Conservation (phyloP, 495 filamentous ascomycete species). For the Penicillium bialowiezense region DNA sequence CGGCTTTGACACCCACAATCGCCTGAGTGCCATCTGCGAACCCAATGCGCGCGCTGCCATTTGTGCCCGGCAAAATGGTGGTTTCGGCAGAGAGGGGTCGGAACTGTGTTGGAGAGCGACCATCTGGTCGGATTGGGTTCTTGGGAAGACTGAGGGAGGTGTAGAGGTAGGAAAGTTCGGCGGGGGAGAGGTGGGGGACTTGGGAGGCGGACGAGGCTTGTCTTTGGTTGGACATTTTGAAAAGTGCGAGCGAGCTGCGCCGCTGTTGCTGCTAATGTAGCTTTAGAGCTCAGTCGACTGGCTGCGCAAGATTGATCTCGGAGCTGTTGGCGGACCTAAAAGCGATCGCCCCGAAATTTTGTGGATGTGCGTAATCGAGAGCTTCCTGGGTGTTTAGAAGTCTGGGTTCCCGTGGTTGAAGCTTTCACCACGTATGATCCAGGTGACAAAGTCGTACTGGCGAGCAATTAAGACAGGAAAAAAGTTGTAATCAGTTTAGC, state of each 20-base stretch:
- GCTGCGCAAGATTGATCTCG: background rate
- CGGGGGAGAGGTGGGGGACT: conserved; percentile 74
- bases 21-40: conserved; percentile 95
- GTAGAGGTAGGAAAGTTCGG: conserved; percentile 95
- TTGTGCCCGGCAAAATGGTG: conserved; percentile 81
- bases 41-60: conserved; percentile 88
- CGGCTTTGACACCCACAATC: conserved; percentile 90
- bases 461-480: conserved; percentile 14
- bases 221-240: conserved; percentile 38
- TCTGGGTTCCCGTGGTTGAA: background rate
- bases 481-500: conserved; percentile 9
- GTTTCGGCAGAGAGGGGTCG: conserved; percentile 86
- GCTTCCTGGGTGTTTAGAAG: background rate
- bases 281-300: background rate
- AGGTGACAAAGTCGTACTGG: background rate
- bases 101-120: conserved; percentile 79
- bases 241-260: background rate
- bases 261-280: background rate
- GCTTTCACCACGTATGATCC: background rate
- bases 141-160: conserved; percentile 69
- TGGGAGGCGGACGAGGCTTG: conserved; percentile 47
- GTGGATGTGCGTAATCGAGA: background rate
- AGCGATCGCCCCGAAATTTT: conserved; percentile 10
- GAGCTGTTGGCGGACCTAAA: background rate
- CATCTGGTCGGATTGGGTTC: conserved; percentile 88